Conservation (phyloP, 768 basidiomycete species). For the Tremella fuciformis region DNA sequence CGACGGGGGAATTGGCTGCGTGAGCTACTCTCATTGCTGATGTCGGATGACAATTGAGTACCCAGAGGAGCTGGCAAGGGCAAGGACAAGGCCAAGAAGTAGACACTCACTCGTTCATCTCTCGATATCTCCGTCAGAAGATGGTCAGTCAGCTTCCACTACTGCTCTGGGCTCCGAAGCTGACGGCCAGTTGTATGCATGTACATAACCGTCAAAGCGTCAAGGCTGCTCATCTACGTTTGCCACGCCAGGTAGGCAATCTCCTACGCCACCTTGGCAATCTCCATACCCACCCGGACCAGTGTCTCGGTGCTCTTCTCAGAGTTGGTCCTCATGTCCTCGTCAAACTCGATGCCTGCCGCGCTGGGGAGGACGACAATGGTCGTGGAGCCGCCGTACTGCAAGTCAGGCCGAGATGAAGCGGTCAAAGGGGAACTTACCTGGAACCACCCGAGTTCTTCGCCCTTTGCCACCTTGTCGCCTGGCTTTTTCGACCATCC, state of each 20-base stretch:
- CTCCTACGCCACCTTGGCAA: slow-evolving; percentile 33
- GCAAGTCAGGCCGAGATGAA: slow-evolving; percentile 50
- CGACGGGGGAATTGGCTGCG: slow-evolving; percentile 39
- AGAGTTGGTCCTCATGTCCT: slow-evolving; percentile 63
- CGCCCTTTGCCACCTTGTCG: slow-evolving; percentile 54
- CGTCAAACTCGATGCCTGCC: slow-evolving; percentile 55
- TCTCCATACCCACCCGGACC: slow-evolving; percentile 59
- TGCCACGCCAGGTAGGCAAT: background rate
- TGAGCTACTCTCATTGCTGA: slow-evolving; percentile 16
- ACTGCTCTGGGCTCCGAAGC: background rate
- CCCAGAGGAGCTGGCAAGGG: slow-evolving; percentile 31
- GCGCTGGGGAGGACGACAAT: slow-evolving; percentile 63
- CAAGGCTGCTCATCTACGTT: background rate
- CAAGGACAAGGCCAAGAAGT: slow-evolving; percentile 32
- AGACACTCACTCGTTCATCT: slow-evolving; percentile 11
- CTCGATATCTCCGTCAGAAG: background rate
- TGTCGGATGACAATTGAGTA: background rate
- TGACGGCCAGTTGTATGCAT: slow-evolving; percentile 4
- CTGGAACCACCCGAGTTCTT: slow-evolving; percentile 61
- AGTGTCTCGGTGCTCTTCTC: slow-evolving; percentile 62
- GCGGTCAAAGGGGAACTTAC: slow-evolving; percentile 53
- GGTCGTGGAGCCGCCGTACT: slow-evolving; percentile 75
- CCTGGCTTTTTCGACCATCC: slow-evolving; percentile 58
- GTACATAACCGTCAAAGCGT: background rate
- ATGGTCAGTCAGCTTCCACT: background rate